phyloP scores from a whole-genome alignment of 805 yeast species.

The Candida takata region DNA sequence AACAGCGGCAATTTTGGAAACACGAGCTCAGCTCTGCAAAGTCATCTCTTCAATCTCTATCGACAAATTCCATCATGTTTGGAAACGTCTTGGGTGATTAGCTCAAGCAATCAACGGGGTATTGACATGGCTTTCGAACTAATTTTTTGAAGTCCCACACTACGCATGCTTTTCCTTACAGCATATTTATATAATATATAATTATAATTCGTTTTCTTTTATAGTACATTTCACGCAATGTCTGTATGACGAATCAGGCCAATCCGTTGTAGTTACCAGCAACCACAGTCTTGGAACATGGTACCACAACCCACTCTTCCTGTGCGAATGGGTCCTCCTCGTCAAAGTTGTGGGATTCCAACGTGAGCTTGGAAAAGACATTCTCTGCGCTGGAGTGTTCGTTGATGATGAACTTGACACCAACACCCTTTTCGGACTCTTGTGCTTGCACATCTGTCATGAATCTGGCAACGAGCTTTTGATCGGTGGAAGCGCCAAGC shows the following conservation, averaged over 20 bases:
- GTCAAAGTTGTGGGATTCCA: conserved; percentile 30
- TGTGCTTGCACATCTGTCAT: conserved; percentile 62
- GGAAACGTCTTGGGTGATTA: conserved; percentile 13
- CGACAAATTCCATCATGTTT: conserved; percentile 22
- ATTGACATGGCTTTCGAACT: too few species aligned
- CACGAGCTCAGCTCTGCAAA: conserved; percentile 21
- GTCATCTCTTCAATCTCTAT: conserved; percentile 20
- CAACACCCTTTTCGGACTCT: conserved; percentile 74
- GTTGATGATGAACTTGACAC: conserved; percentile 51
- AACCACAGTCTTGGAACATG: conserved; percentile 28
- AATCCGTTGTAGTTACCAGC: conserved; percentile 33
- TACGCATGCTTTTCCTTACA: too few species aligned
- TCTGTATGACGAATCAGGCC: too few species aligned
- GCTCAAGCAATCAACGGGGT: too few species aligned
- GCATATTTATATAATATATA: too few species aligned
- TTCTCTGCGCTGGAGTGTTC: conserved; percentile 35
- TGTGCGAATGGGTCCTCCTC: conserved; percentile 34
- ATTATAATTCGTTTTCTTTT: too few species aligned
- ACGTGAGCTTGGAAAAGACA: conserved; percentile 35
- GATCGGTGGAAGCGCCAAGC: conserved; percentile 37
- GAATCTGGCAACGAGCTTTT: conserved; percentile 79
- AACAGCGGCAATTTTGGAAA: conserved; percentile 20
- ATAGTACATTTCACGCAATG: too few species aligned
- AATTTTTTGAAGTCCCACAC: too few species aligned
- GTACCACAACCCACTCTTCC: conserved; percentile 28